Base-by-base conservation (phyloP, 805 yeast genomes). In the Yamadazyma takamatsuzukensis region DNA sequence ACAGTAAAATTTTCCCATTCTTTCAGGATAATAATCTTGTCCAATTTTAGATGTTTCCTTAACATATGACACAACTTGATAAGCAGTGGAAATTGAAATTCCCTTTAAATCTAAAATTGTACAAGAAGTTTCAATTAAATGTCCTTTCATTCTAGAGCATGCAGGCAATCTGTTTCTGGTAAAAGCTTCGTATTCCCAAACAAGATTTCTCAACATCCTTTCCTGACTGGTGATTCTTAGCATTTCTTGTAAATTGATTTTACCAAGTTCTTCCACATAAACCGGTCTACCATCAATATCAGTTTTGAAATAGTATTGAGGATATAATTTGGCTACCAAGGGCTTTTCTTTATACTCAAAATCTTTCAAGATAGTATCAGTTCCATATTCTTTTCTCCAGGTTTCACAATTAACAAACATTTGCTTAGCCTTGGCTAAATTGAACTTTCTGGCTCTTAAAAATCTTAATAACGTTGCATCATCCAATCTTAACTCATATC, bases 271-370 rank as follows among this genome's bases (percentile, higher is more conserved):
- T 71, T 93, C 98, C 50, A 83, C 72, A 65, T 93, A 93, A 29
- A 88, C 82, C 5, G 98, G 98, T 56, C 98, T 83, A 32, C 98
- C 98, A 44, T 93, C 98, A 52, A 74, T 85, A 61, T 93, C 98
- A 21, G 90, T 86, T 69, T 93, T 89, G 68, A 93, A 97, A 62
- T 93, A 93, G 67, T 89, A 93, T 66, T 89, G 97, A 21, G 98
- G 98, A 61, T 93, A 93, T 61, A 70, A 82, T 54, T 77, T 72
- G 40, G 96, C 96, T 44, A 89, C 96, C 32, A 76, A 60, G 17
- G 93, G 83, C 67, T 93, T 93, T 68, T 93, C 98, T n/a, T 76
- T 79, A 66, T 90, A 93, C 41, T 84, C 79, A 73, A 90, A 93
- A 56, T 87, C 96, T 47, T 72, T 68, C 53, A 93, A 71, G 44